Evolutionary conservation across 2,329 filamentous ascomycete species (phyloP), one percentile per base, ranked within the genome.

Genomic region (Monosporascus sp.): DNA sequence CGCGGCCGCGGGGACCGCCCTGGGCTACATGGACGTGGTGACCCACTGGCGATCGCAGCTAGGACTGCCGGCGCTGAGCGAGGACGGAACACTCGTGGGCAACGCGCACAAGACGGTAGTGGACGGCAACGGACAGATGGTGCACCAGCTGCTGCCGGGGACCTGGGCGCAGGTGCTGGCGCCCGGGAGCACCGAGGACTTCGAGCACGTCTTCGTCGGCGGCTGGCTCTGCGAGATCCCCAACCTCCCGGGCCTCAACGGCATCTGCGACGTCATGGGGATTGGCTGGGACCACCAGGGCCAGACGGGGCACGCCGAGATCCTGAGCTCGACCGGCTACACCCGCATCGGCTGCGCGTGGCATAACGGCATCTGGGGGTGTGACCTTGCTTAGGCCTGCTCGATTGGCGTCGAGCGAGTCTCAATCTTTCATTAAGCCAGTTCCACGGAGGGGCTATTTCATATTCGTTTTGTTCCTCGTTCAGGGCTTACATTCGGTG

Each of bases 211-310:
- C 31, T 49, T 49, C 47, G 47, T 49, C 47, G 47, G 47, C 8
- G 47, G 47, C 31, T 49, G 47, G 47, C 47, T 49, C 11, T 49
- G 47, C 47, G 47, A 49, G 47, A 22, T 37, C 18, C 47, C 47
- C 31, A 7, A 11, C 31, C 7, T 20, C 14, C 14, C 26, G 17
- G 47, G 47, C 15, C 47, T 49, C 47, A 37, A 20, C 31, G 31
- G 18, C 47, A 24, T 37, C 47, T 49, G 47, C 47, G 18, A 14
- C n/a, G 5, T 11, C 47, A 9, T 49, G 18, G 37, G 20, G 17
- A 9, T 5, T 5, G 47, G 47, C 47, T 49, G 47, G 47, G 9
- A 38, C 47, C 24, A 49, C 47, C 7, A 20, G 17, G 47, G 47
- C 31, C 31, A 49, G 47, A 49, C 47, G 17, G 47, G n/a, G 31